Percentiles rank a stretch among this genome's conserved stretches.
These are phyloP conservation scores for Amesomyces nigricolor DNA, from an alignment of 2,329 filamentous ascomycete genomes.

Conservation along the genomic window DNA sequence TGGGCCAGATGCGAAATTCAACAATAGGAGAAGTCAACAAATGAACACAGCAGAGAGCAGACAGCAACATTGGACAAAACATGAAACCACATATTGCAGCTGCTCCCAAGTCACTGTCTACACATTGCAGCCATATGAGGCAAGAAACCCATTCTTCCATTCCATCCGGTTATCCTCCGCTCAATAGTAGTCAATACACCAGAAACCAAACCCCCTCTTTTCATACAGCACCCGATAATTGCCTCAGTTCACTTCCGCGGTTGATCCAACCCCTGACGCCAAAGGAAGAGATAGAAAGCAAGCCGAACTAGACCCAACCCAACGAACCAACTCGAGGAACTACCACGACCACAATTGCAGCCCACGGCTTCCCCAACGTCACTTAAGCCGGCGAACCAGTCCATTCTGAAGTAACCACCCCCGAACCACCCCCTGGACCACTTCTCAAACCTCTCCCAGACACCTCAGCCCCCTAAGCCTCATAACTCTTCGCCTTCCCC, in stretches of 20 bases:
- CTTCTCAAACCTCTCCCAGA: no score
- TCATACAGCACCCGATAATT: slow-evolving; percentile 20
- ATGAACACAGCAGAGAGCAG: no score
- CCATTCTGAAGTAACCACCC: no score
- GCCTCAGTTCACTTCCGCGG: slow-evolving; percentile 9
- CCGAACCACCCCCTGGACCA: no score
- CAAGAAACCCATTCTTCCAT: not conserved
- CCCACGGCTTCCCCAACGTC: not conserved
- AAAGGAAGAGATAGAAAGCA: slow-evolving; percentile 3
- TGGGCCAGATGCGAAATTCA: no score
- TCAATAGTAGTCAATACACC: slow-evolving; percentile 1
- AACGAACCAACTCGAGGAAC: not conserved
- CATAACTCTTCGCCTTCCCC: slow-evolving; percentile 53
- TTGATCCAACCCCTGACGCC: slow-evolving; percentile 17
- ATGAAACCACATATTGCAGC: no score
- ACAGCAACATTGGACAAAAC: no score
- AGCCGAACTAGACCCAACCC: slow-evolving; percentile 6
- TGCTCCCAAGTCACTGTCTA: no score
- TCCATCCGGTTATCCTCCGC: not conserved
- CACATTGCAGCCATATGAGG: not conserved
- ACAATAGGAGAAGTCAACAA: no score
- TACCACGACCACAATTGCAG: not conserved
- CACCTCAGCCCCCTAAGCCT: slow-evolving; percentile 37
- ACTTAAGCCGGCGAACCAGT: no score
- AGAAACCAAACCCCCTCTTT: slow-evolving; percentile 10